Evolutionary conservation across 768 basidiomycete species (phyloP), one percentile per base, ranked within the genome.

Genomic region (Auricularia sp.): DNA sequence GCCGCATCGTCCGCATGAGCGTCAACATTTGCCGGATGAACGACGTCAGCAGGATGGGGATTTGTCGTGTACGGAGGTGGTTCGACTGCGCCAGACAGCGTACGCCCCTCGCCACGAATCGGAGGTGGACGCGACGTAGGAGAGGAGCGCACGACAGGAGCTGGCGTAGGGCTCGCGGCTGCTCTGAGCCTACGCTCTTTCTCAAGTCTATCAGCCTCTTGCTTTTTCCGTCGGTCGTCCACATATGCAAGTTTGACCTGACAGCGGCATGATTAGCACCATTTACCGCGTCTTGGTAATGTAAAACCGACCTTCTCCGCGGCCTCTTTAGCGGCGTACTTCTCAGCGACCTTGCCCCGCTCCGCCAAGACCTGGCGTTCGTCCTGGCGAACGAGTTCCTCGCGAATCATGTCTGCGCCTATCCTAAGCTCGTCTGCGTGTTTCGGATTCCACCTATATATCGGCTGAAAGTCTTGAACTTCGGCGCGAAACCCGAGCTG

Each of bases 191-290:
- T 76, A 61, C 72, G 75, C 66, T 83, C 76, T 70, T 75, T 81
- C 67, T 92, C 90, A 67, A 83, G 78, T 69, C 87, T 77, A 65
- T 90, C 84, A 7, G 73, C 74, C 65, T 81, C 62, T 68, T 75
- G 72, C 69, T 85, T 87, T 1, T 76, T 74, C 70, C 79, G 86
- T 61, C 91, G 81, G 71, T 93, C 91, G 59, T 93, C 91, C 70
- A 91, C 79, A 71, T 84, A 92, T 1, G 87, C 87, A 61, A 91
- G 74, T 71, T 85, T 89, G n/a, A 88, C 85, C 91, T 92, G 67
- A 2, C 63, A 47, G n/a, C 61, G 23, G 21, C 58, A 62, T 62
- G 8, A 66, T 61, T 23, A 33, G 42, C 35, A 60, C 10, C 18
- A 21, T 36, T 29, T 3, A 21, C 47, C 36, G n/a, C 3, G 35